Evolutionary conservation across 148 eudicot genomes (phyloP), one percentile per base, ranked within the genome.

Genomic region (Silene uniflora): DNA sequence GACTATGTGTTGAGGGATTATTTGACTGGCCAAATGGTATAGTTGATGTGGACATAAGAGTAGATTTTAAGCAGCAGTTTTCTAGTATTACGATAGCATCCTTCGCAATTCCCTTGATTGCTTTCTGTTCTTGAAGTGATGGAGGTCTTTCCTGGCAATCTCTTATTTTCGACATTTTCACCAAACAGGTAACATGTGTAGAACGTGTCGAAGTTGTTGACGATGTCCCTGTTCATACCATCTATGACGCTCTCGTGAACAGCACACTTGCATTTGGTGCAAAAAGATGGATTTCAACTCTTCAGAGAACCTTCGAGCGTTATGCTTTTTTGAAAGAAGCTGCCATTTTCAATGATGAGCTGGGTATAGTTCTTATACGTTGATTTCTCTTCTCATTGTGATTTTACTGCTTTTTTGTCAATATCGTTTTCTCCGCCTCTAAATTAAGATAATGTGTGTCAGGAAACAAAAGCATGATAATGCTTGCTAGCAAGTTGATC

Each of bases 121-220:
- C 12, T 46, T 47, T 71, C 12, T 23, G 11, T 13, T 61, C 25
- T 19, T 62, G 22, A 71, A 32, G 19, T 72, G 61, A 60, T 21
- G 69, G 47, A 32, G 52, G 23, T 7, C 54, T 72, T 32, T 73
- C 32, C 14, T 60, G 27, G 29, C 12, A 47, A 47, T 54, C 49
- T 63, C n/a, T 17, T 23, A 35, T 60, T 61, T 27, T 59, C 16
- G 52, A 55, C 71, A 39, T 55, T 32, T 74, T 3, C 24, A 21
- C 61, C 35, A 23, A 76, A 75, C 64, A 91, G 97, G 93, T 91
- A 27, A 89, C 97, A 42, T 88, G 88, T 86, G 75, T 89, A 52
- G 92, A 91, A 75, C 93, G 88, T 69, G 78, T 84, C 66, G 93
- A 89, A 83, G 78, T 91, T 47, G 92, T 89, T 80, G 89, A 78